phyloP scores from a whole-genome alignment of 163 green algal species.

The Scenedesmus sp. region DNA sequence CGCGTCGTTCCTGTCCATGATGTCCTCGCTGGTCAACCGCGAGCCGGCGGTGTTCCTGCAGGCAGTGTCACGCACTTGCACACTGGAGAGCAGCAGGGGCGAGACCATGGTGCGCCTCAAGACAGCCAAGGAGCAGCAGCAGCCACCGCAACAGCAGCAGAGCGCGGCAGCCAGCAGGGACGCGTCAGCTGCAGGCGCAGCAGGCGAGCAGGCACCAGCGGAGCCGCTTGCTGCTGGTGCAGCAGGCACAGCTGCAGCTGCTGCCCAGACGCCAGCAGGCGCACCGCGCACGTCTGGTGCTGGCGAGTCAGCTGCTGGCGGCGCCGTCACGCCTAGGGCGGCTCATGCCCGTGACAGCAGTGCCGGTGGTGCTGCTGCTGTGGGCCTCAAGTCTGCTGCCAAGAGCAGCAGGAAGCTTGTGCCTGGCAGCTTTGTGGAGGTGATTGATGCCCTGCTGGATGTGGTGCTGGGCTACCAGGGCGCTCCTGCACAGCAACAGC shows the following conservation, averaged over 20 bases:
- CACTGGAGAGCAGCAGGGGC: constrained; percentile 56
- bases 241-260: constrained; percentile 1
- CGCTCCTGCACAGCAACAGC: neutral
- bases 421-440: constrained; percentile 80
- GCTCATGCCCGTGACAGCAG: constrained; percentile 10
- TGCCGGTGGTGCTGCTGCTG: neutral
- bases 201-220: neutral
- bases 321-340: neutral
- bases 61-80: constrained; percentile 74
- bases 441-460: constrained; percentile 87
- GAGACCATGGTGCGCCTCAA: constrained; percentile 50
- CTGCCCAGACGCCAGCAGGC: neutral
- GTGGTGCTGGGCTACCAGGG: constrained; percentile 75
- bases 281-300: neutral
- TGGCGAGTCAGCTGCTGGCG: neutral
- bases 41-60: constrained; percentile 88
- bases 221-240: neutral
- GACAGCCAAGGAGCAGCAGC: constrained; percentile 25
- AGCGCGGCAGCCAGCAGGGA: constrained; percentile 1
- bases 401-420: constrained; percentile 70
- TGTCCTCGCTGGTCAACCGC: constrained; percentile 71
- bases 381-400: neutral
- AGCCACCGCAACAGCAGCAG: constrained; percentile 38
- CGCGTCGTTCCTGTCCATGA: constrained; percentile 69
- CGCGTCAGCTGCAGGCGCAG: neutral